Base-by-base conservation (phyloP, 495 filamentous ascomycete genomes). In the Neurospora discreta region DNA sequence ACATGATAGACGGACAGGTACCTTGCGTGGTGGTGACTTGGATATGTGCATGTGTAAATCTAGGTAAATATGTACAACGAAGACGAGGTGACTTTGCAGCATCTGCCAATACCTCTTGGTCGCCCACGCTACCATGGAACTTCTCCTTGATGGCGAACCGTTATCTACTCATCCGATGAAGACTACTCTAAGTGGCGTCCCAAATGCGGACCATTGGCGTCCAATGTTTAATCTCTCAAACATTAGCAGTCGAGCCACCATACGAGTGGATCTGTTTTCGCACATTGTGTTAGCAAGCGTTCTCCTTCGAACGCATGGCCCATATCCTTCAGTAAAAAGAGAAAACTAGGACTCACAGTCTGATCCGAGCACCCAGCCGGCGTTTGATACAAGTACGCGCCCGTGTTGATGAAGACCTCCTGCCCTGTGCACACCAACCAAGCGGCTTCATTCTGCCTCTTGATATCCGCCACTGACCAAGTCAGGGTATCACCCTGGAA, bases 321-420 rank as follows among this genome's bases (percentile, higher is more conserved):
- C 39, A 39, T 39, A 9, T 39, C n/a, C n/a, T 39, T 9, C 39
- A 39, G 39, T 9, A 39, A 39, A 39, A 9, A 39, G 9, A 11
- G 10, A 71, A 15, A 38, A 38, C 33, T 36, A 36, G 39, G 33
- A 78, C 81, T 77, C 69, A 81, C 81, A 72, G 84, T 86, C 76
- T 86, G 79, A 79, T 86, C 85, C 67, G 77, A 79, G 78, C 84
- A 87, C 33, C 85, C 85, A 30, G 76, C 78, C 18, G 84, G 84
- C 42, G 83, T 87, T 70, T 80, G 65, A 74, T 85, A 86, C 41
- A 75, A 65, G 77, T 86, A 87, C 42, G 80, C 80, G 4, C 85
- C 84, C 60, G 85, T 77, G 69, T 87, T 87, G 71, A 85, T 80
- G 73, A 81, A 87, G 65, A 87, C 69, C 72, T 75, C 71, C 70